Evolutionary conservation across 2,329 filamentous ascomycete species (phyloP), one percentile per base, ranked within the genome.

Genomic region (Teratosphaeria epicoccoides): DNA sequence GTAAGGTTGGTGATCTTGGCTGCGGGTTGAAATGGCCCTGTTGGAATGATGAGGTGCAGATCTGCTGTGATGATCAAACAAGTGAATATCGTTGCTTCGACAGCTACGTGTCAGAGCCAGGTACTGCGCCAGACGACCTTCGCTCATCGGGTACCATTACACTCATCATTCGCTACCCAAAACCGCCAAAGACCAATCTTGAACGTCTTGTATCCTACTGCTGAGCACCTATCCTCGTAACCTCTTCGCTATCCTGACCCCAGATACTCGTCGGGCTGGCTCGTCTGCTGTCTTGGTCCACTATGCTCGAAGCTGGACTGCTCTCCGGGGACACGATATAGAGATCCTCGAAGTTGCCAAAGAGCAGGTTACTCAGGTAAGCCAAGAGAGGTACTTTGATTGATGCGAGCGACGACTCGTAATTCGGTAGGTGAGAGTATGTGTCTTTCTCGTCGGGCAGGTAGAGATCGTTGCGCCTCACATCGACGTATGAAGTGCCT

Each of bases 281-380:
- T 24, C 61, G 54, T 43, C 58, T 59, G 51, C 63, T 64, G n/a
- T 61, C 62, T n/a, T 57, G 53, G 20, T 60, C 62, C 29, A 56
- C 57, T 20, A 63, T 46, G 46, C 66, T 67, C 37, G 57, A 59
- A 6, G 50, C 65, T 26, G 69, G 68, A 40, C 67, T 71, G 37
- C 59, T 68, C 43, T 72, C 70, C 17, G 71, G 67, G 47, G 68
- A 72, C 17, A 76, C 70, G 54, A 76, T 75, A 61, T 72, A 76
- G n/a, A 76, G 66, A 29, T 75, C 69, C 23, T 72, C 67, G 55
- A 69, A 76, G 52, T 67, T 70, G 51, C 72, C 71, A 52, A 73
- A 64, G 14, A 76, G 59, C 55, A 74, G 63, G 37, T 71, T 67
- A 53, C 71, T 72, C 68, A 71, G 73, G 57, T 73, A 74, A 9